A percentile compares a stretch with the other conserved stretches of the same genome.
Evolutionary conservation across 352 stramenopile genomes (phyloP).

Genomic region (Phytophthora citricola): DNA sequence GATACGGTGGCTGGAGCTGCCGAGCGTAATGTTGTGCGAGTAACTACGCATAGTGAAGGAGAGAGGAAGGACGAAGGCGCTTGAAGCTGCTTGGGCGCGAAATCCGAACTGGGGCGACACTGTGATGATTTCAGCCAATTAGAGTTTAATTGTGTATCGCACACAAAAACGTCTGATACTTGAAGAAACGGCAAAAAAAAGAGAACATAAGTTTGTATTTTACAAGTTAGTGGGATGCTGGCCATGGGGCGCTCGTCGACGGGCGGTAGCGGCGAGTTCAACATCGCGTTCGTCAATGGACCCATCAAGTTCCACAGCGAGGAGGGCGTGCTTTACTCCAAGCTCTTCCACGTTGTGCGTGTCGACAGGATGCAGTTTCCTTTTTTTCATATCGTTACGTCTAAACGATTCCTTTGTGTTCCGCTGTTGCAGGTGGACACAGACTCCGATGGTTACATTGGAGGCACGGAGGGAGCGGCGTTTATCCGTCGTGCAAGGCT

Average conservation of each 20-base stretch:
- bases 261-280: conserved; percentile 61
- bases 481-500: conserved; percentile 84
- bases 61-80: neutral
- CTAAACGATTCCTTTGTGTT: no score
- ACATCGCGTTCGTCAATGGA: conserved; percentile 81
- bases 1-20: conserved; percentile 26
- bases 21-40: conserved; percentile 25
- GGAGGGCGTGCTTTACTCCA: conserved; percentile 82
- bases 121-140: conserved; percentile 12
- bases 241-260: conserved; percentile 35
- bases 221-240: conserved; percentile 30
- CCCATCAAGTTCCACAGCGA: conserved; percentile 88
- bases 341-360: conserved; percentile 86
- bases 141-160: neutral
- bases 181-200: conserved; percentile 12
- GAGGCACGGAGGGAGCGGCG: conserved; percentile 72
- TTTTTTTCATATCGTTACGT: neutral
- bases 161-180: conserved; percentile 11
- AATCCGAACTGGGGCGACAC: conserved; percentile 35
- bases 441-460: conserved; percentile 78
- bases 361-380: no score
- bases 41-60: conserved; percentile 29
- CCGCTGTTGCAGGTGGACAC: conserved; percentile 66
- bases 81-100: conserved; percentile 29
- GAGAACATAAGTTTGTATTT: neutral